Conservation (phyloP, 2,329 filamentous ascomycete species). For the Diaporthe caulivora region DNA sequence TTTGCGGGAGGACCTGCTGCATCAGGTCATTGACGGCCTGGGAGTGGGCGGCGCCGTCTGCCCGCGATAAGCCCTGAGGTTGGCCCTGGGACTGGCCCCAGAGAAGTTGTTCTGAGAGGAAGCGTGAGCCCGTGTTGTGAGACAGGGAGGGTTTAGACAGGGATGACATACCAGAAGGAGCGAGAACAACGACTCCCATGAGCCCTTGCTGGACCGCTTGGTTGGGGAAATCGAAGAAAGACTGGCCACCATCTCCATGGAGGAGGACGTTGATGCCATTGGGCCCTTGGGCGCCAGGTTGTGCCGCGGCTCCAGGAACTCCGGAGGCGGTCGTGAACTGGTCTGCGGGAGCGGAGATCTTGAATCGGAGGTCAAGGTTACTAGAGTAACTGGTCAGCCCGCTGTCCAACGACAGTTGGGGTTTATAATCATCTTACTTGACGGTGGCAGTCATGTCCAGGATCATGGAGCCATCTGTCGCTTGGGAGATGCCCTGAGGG, state of each 20-base stretch:
- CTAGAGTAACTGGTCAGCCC: conserved; percentile 46
- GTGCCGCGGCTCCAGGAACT: conserved; percentile 58
- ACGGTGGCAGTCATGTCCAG: conserved; percentile 66
- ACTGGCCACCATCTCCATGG: conserved; percentile 70
- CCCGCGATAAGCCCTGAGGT: conserved; percentile 63
- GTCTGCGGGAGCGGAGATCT: conserved; percentile 65
- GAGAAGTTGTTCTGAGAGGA: conserved; percentile 56
- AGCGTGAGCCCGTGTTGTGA: background rate
- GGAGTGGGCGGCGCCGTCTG: conserved; percentile 67
- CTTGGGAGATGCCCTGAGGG: conserved; percentile 54
- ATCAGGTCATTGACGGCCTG: conserved; percentile 68
- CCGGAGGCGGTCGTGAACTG: conserved; percentile 64
- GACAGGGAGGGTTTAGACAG: conserved; percentile 13
- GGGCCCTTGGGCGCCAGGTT: conserved; percentile 48
- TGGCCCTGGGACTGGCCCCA: conserved; percentile 72
- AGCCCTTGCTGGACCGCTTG: conserved; percentile 63
- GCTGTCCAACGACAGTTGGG: background rate
- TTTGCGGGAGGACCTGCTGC: conserved; percentile 60
- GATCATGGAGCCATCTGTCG: conserved; percentile 67
- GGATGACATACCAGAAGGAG: conserved; percentile 50
- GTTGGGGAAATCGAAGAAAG: conserved; percentile 70
- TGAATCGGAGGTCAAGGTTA: conserved; percentile 67
- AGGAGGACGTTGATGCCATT: conserved; percentile 69
- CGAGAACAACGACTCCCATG: conserved; percentile 66
- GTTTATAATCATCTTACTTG: conserved; percentile 54